phyloP scores from a whole-genome alignment of 2,329 filamentous ascomycete species.

The Mariannaea elegans region DNA sequence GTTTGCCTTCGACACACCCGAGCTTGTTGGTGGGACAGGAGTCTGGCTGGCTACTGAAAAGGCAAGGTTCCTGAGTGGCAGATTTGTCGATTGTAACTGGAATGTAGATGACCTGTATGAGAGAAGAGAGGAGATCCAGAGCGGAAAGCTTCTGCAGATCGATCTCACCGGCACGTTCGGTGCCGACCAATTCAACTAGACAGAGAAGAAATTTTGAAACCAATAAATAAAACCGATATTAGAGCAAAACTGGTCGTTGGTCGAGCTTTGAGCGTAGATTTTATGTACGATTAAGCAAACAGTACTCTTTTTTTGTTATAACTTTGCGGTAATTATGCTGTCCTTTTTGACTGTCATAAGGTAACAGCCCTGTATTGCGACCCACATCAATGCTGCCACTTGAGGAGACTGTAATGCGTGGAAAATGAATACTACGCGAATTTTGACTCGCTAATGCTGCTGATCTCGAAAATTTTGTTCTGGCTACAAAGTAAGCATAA shows the following conservation, averaged over 20 bases:
- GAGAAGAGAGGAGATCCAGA: neutral
- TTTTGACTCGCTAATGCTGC: neutral
- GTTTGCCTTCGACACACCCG: neutral
- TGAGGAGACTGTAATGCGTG: neutral
- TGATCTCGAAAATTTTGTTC: neutral
- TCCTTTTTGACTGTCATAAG: neutral
- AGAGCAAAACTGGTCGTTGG: neutral
- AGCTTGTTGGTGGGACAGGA: neutral
- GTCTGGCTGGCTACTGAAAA: neutral
- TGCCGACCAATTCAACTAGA: neutral
- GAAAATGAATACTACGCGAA: neutral
- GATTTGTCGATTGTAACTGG: neutral
- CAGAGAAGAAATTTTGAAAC: neutral
- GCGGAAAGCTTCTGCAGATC: neutral
- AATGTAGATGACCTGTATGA: neutral
- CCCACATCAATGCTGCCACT: neutral
- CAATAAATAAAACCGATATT: neutral
- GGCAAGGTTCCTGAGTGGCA: neutral
- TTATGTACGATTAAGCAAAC: neutral
- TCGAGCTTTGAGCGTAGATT: neutral
- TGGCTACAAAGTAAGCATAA: too few relatives aligned
- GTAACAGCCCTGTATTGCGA: neutral
- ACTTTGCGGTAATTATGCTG: neutral
- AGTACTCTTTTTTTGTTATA: neutral
- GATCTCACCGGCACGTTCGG: neutral